Percentiles rank a stretch among this genome's conserved stretches.
Evolutionary conservation across 2,329 filamentous ascomycete genomes (phyloP).

Genomic region (Stagonosporopsis vannaccii): DNA sequence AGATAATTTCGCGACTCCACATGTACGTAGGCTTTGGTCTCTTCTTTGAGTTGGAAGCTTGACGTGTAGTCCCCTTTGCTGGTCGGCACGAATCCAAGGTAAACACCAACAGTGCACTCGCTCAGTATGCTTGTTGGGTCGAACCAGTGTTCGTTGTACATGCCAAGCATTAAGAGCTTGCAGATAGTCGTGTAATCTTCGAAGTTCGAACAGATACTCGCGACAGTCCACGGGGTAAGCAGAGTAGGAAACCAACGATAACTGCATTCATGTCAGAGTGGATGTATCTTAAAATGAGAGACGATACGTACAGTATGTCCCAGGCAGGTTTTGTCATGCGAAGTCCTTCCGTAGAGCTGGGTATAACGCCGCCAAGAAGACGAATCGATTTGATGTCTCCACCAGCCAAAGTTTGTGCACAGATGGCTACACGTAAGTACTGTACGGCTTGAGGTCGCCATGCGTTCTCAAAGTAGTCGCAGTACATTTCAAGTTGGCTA

Average conservation of each 20-base stretch:
- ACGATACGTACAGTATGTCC: conserved; percentile 36
- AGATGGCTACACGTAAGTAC: conserved; percentile 38
- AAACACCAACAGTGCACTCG: conserved; percentile 34
- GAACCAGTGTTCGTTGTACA: conserved; percentile 40
- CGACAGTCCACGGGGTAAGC: conserved; percentile 34
- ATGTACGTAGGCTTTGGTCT: conserved; percentile 22
- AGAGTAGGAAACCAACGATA: conserved; percentile 40
- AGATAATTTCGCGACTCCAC: conserved; percentile 35
- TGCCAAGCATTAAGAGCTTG: conserved; percentile 34
- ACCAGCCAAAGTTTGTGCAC: conserved; percentile 35
- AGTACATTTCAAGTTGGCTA: conserved; percentile 38
- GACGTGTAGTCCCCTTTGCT: conserved; percentile 29
- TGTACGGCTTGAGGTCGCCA: conserved; percentile 40
- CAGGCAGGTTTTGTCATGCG: conserved; percentile 39
- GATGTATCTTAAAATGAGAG: background rate
- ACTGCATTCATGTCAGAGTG: conserved; percentile 8
- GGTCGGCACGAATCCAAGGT: conserved; percentile 37
- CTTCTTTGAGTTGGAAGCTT: background rate
- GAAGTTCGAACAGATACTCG: conserved; percentile 41
- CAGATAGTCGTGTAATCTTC: conserved; percentile 40
- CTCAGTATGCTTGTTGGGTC: conserved; percentile 25
- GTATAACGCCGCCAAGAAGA: conserved; percentile 34
- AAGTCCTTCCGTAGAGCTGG: conserved; percentile 33
- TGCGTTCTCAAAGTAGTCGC: conserved; percentile 41
- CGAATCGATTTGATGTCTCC: conserved; percentile 34